Base-by-base conservation (phyloP, 1,284 basidiomycete species). In the Melampsora americana region DNA sequence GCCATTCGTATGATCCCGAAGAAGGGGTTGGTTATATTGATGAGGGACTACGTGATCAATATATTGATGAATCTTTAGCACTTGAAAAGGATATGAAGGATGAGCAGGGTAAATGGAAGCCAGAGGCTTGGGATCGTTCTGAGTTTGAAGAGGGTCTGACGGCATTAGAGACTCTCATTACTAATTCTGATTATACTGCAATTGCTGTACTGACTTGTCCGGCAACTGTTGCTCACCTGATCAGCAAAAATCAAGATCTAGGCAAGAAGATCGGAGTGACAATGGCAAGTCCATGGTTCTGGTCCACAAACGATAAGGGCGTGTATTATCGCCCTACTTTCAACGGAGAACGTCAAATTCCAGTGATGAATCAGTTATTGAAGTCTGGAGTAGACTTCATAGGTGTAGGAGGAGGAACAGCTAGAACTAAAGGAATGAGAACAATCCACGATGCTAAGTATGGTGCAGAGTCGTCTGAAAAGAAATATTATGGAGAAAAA, bases 391-490 rank as follows among this genome's bases (percentile, higher is more conserved):
- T 56, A 56, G 50, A 53, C 50, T 26, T 53, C 16, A 53, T 53
- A 53, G 50, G 35, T 35, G 35, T 35, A 35, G 35, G 39, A 42
- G 39, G 39, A 6, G 39, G 39, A 42, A 56, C 53, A 7, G 53
- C 53, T 56, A 56, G 53, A 56, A 56, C 53, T n/a, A 23, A 23
- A 28, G 53, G 53, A 56, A 23, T 56, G 26, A n/a, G 53, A 56
- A 56, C 53, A 23, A n/a, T 56, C n/a, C 53, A 56, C n/a, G 53
- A 56, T 56, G 6, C 53, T 28, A 56, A 56, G n/a, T 12, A 23
- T 56, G 53, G 53, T 42, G 1, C 39, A 42, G 39, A 11, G 12
- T 5, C 20, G 14, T 5, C 20, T 6, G 6, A 28, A 28, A 18
- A 28, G 6, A 18, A 53, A 28, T 28, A 7, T 23, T 56, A 56